These are phyloP conservation scores for Colletotrichum scovillei DNA, from an alignment of 2,329 filamentous ascomycete species.

Conservation along the genomic window DNA sequence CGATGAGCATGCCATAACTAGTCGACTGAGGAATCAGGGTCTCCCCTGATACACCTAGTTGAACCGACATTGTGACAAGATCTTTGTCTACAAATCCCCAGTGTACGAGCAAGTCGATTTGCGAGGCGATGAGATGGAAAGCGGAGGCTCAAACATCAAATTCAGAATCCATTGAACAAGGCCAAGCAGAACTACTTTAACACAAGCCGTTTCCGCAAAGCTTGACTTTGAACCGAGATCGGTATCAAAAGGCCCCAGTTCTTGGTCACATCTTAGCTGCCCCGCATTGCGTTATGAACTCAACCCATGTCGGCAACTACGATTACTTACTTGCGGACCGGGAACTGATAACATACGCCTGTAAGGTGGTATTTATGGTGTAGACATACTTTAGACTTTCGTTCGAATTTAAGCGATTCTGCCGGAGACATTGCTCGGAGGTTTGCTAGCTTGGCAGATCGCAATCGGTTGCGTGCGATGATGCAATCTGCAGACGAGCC, in stretches of 20 bases:
- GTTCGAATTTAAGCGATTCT: not conserved
- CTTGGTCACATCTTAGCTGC: constrained; percentile 11
- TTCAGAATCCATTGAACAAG: not conserved
- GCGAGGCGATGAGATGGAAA: not conserved
- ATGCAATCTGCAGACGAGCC: constrained; percentile 13
- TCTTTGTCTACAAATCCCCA: not conserved
- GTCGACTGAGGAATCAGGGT: not conserved
- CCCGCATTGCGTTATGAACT: constrained; percentile 18
- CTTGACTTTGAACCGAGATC: constrained; percentile 1
- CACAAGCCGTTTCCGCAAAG: not conserved
- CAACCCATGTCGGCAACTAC: not conserved
- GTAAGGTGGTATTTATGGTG: not conserved
- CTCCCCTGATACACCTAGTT: not conserved
- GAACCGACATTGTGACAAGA: not conserved
- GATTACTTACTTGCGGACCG: too few relatives aligned
- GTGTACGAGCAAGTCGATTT: not conserved
- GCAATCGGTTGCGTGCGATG: constrained; percentile 23
- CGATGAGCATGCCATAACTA: not conserved
- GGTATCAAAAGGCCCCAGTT: constrained; percentile 1
- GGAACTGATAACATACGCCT: not conserved
- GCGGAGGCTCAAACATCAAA: not conserved
- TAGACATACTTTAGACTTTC: not conserved
- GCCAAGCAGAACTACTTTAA: not conserved
- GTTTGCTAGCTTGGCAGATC: not conserved
- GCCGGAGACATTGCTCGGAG: not conserved